Percentiles rank a stretch among this genome's conserved stretches.
Conservation (phyloP, 108 stramenopile genomes). For the Cylindrotheca closterium region DNA sequence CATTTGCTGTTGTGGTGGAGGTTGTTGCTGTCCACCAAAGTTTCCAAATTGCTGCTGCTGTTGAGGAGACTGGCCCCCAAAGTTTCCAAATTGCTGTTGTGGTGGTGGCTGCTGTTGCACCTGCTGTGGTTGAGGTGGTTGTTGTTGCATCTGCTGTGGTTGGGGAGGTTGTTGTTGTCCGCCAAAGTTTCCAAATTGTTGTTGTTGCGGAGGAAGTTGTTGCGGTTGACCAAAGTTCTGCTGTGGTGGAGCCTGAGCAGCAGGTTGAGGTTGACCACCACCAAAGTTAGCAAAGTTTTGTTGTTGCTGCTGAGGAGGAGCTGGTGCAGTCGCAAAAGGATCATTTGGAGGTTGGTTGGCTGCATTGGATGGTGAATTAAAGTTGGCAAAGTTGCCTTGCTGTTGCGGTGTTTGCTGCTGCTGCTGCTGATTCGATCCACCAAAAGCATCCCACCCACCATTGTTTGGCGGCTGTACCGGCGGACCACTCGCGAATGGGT, state of each 20-base stretch:
- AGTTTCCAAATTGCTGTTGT: slow-evolving; percentile 23
- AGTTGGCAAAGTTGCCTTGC: slow-evolving; percentile 16
- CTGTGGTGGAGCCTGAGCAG: no score
- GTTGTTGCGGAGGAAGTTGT: slow-evolving; percentile 19
- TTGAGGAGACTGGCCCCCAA: slow-evolving; percentile 7
- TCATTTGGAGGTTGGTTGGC: slow-evolving; percentile 14
- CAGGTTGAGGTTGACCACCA: slow-evolving; percentile 11
- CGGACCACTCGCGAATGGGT: neutral
- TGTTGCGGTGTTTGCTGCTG: slow-evolving; percentile 25
- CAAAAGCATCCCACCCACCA: slow-evolving; percentile 28
- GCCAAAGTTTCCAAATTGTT: slow-evolving; percentile 9
- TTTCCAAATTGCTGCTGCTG: slow-evolving; percentile 17
- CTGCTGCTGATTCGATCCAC: slow-evolving; percentile 22
- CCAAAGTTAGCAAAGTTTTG: slow-evolving; percentile 26
- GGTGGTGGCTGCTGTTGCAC: slow-evolving; percentile 19
- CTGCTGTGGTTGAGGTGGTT: slow-evolving; percentile 23
- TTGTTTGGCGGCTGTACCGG: slow-evolving; percentile 18
- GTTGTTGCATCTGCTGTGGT: slow-evolving; percentile 8
- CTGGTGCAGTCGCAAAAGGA: neutral
- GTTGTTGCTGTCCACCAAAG: slow-evolving; percentile 11
- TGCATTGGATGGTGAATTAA: slow-evolving; percentile 11
- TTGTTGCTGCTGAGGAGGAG: slow-evolving; percentile 32
- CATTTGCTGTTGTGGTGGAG: slow-evolving; percentile 22
- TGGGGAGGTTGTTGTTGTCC: slow-evolving; percentile 1
- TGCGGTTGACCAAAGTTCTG: slow-evolving; percentile 22